Conservation (phyloP, 208 protist species). For the Naegleria fowleri region DNA sequence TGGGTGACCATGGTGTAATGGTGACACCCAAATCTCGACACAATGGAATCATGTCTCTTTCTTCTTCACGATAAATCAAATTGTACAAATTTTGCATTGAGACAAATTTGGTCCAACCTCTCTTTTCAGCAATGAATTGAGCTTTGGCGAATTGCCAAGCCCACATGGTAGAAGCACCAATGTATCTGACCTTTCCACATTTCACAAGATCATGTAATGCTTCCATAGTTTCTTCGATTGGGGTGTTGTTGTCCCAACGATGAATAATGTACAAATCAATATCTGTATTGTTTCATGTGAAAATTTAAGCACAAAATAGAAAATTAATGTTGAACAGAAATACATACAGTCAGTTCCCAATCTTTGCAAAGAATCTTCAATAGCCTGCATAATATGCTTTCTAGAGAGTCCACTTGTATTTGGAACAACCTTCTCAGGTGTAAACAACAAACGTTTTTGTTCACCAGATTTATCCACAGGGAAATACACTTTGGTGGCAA, state of each 20-base stretch:
- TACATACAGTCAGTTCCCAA: slow-evolving; percentile 1
- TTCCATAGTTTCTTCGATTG: slow-evolving; percentile 21
- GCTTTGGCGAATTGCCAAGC: slow-evolving; percentile 17
- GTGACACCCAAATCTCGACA: neutral
- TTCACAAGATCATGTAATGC: slow-evolving; percentile 10
- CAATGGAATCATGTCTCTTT: slow-evolving; percentile 1
- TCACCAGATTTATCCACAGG: neutral
- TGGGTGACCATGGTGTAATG: neutral
- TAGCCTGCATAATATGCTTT: slow-evolving; percentile 14
- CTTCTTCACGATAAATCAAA: neutral
- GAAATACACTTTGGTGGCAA: slow-evolving; percentile 8
- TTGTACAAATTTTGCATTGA: neutral
- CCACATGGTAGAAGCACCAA: slow-evolving; percentile 15
- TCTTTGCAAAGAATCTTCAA: slow-evolving; percentile 24
- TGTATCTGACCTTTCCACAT: slow-evolving; percentile 22
- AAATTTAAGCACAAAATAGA: no score
- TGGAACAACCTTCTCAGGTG: neutral
- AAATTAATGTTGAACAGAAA: no score
- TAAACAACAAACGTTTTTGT: neutral
- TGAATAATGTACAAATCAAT: slow-evolving; percentile 26
- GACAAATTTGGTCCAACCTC: slow-evolving; percentile 1
- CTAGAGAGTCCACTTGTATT: neutral
- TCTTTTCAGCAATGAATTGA: neutral
- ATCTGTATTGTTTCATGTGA: no score
- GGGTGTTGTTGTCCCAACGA: neutral